Base-by-base conservation (phyloP, 2,329 filamentous ascomycete genomes). In the Ophiostoma perfectum region DNA sequence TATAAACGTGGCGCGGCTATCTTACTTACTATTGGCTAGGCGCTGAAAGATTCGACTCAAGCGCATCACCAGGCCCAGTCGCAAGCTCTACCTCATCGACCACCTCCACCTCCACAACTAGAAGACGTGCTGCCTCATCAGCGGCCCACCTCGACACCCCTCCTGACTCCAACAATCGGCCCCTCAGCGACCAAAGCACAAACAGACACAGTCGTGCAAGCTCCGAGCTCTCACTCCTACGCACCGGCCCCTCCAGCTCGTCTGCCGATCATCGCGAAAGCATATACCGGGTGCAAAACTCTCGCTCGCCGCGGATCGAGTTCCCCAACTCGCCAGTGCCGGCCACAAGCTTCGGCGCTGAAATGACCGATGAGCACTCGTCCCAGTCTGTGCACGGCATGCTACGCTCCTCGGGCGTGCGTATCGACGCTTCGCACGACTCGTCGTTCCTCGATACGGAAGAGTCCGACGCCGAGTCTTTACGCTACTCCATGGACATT, bases 151-250 rank as follows among this genome's bases (percentile, higher is more conserved):
- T 89, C 39, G 86, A 90, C 74, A 79, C 83, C 47, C 82, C 80
- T 68, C 75, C 81, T 62, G 84, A 87, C 72, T 75, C 78, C 67
- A 80, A 79, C 67, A 78, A 81, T 67, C 81, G 86, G 72, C 84
- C 87, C 64, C 76, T 84, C 60, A 88, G 84, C 73, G 82, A 87
- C 71, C 82, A 86, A 74, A 64, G 66, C 69, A 69, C 65, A 67
- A 88, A 82, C 79, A 90, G 84, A 75, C 87, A 90, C 77, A 88
- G 84, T 75, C 86, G 89, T 72, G 86, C 89, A 68, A 91, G 88
- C 78, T 91, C 89, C 67, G 89, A 92, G 76, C 83, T 88, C 72
- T 89, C 88, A 65, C 77, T 86, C 63, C 78, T 86, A 69, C 84
- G 83, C 71, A 84, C 82, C 69, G 83, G 83, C 72, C 81, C 80